Evolutionary conservation across 768 basidiomycete species (phyloP), one percentile per base, ranked within the genome.

Genomic region (Lentinula lateritia): DNA sequence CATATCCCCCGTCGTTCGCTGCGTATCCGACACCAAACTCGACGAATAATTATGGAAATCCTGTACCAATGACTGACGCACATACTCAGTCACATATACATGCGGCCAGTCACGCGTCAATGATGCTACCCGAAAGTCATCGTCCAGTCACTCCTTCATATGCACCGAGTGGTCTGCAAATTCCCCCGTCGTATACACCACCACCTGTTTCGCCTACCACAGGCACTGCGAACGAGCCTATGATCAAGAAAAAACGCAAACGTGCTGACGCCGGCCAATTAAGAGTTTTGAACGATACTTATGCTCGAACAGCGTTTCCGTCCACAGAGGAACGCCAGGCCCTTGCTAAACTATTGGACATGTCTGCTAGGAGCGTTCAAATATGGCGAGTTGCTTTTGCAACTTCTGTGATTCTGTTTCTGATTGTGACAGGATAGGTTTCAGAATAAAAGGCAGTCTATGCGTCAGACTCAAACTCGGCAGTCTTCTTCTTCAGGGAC

Each of bases 201-300:
- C 77, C 81, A 16, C 79, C 81, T 20, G 70, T 80, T 52, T 79
- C 81, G 0, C 81, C 80, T 18, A 76, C 73, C 36, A 50, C 50
- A 5, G 39, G 50, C 6, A 73, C 79, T 41, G 70, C 77, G 38
- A 83, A 89, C 59, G 86, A 88, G 64, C 83, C 88, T n/a, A 77
- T 82, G 45, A 85, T 92, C 66, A 93, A 93, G 79, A 92, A 92
- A 79, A 93, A 93, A 74, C 83, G 91, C 72, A 91, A 90, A 78
- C 85, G 91, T 61, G 92, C 91, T 6, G 90, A 92, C 66, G 87
- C 89, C 13, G 80, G 81, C 43, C 92, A 93, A 67, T 77, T 93
- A 62, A 89, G 89, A 70, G 84, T 90, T 34, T 78, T 93, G 70
- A 93, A 92, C 70, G 88, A 89, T 69, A 87, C 86, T 0, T 93